Evolutionary conservation across 257 asterid genomes (phyloP).

Genomic region (Solanum bukasovii): DNA sequence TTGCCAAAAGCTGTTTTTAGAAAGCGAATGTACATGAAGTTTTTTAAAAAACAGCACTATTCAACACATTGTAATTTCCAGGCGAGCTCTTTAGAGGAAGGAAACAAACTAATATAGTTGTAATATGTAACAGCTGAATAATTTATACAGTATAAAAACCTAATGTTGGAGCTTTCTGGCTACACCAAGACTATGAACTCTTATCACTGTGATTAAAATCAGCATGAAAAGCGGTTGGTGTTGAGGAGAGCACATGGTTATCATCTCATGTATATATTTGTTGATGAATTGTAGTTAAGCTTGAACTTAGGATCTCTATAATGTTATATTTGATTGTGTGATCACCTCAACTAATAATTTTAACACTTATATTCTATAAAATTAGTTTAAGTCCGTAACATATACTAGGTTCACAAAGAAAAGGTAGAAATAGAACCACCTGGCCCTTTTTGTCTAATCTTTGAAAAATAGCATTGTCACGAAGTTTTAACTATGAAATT

Average conservation of each 20-base stretch:
- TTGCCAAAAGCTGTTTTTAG: conserved; percentile 21
- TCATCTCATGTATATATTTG: not conserved
- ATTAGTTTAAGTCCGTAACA: not conserved
- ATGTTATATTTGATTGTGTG: not conserved
- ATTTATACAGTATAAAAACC: not conserved
- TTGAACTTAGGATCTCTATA: not conserved
- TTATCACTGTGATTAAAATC: not conserved
- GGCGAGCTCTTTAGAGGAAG: not conserved
- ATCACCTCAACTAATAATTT: not conserved
- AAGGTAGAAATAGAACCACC: not conserved
- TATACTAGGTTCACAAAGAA: not conserved
- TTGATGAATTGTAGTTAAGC: not conserved
- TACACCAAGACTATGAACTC: not conserved
- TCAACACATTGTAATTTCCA: not conserved
- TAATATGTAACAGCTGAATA: not conserved
- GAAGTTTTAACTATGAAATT: not conserved
- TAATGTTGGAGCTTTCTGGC: not conserved
- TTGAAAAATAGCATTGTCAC: not conserved
- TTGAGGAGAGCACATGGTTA: not conserved
- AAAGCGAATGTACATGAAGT: conserved; percentile 2
- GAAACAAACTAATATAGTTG: not conserved
- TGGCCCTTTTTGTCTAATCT: not conserved
- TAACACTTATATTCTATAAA: not conserved
- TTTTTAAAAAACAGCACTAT: not conserved
- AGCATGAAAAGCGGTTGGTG: not conserved